Evolutionary conservation across 495 filamentous ascomycete species (phyloP), one percentile per base, ranked within the genome.

Genomic region (Penicillium simplicissimum): DNA sequence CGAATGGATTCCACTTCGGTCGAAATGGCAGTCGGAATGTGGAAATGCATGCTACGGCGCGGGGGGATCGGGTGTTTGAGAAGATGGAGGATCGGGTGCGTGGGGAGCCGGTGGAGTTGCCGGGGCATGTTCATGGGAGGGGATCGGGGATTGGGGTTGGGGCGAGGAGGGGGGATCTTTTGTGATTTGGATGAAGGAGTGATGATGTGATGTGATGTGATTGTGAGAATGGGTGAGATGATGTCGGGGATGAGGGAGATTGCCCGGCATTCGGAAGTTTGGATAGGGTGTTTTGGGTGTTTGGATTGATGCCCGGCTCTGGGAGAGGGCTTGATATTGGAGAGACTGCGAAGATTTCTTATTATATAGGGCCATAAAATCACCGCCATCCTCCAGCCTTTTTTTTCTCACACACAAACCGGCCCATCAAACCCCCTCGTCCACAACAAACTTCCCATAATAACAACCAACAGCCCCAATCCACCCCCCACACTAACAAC

Each of bases 371-470:
- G 10, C 17, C 23, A 45, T 25, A 25, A 25, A 25, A 25, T 25
- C 23, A 25, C 14, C 21, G 14, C 4, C 21, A 7, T 52, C 23
- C 11, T 28, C 8, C 23, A 31, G 13, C 25, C 2, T 8, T n/a
- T n/a, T n/a, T n/a, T n/a, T n/a, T 47, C 21, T 69, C 60, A 75
- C 49, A 42, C 61, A 75, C 88, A 91, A 17, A 74, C 69, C 57
- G 84, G 64, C 6, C 66, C 62, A 7, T 61, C 74, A 72, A 87
- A 92, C 21, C 88, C 91, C 11, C 78, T 74, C 23, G 80, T 90
- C 92, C 92, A 96, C 61, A 84, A 75, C 70, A 96, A 73, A 57
- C 90, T 90, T 2, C 94, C 94, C 83, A 93, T 87, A 42, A 96
- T 86, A 1, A 86, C 82, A 7, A 96, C 78, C 78, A 91, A 69